Conservation (phyloP, 2,329 filamentous ascomycete species). For the Colletotrichum destructivum region DNA sequence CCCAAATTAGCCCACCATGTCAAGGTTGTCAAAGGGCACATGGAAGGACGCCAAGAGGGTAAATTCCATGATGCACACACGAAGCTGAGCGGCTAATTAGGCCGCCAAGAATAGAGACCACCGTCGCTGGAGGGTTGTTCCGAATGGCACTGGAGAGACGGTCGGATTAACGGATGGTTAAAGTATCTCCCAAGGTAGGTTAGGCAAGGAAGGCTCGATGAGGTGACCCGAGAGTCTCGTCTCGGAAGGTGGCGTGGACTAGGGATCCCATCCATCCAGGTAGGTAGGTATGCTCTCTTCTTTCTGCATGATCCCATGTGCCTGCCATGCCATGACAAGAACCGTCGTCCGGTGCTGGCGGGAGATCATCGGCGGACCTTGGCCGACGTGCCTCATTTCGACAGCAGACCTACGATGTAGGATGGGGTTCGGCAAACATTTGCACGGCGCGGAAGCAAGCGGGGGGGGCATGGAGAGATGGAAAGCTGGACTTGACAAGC, state of each 20-base stretch:
- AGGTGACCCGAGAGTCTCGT: conserved; percentile 25
- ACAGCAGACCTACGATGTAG: conserved; percentile 6
- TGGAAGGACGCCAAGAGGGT: conserved; percentile 28
- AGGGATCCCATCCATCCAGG: neutral
- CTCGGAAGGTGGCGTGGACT: conserved; percentile 24
- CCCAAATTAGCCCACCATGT: conserved; percentile 50
- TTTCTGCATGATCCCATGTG: neutral
- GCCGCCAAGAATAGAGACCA: conserved; percentile 35
- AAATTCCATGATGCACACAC: conserved; percentile 41
- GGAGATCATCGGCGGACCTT: conserved; percentile 40
- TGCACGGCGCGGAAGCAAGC: conserved; percentile 19
- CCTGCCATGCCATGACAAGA: neutral
- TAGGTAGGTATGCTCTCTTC: too few relatives aligned
- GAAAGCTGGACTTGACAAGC: neutral
- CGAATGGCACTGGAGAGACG: neutral
- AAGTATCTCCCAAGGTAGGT: too few relatives aligned
- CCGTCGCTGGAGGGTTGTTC: neutral
- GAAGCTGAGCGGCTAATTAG: conserved; percentile 42
- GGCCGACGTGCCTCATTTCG: conserved; percentile 26
- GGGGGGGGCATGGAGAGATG: neutral
- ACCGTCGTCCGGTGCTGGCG: conserved; percentile 17
- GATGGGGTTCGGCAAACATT: conserved; percentile 13
- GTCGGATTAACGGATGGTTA: conserved; percentile 28
- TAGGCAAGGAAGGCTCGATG: neutral
- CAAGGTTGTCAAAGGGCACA: conserved; percentile 23